These are phyloP conservation scores for Aspergillus hortae DNA, from an alignment of 2,329 filamentous ascomycete genomes.

Conservation along the genomic window DNA sequence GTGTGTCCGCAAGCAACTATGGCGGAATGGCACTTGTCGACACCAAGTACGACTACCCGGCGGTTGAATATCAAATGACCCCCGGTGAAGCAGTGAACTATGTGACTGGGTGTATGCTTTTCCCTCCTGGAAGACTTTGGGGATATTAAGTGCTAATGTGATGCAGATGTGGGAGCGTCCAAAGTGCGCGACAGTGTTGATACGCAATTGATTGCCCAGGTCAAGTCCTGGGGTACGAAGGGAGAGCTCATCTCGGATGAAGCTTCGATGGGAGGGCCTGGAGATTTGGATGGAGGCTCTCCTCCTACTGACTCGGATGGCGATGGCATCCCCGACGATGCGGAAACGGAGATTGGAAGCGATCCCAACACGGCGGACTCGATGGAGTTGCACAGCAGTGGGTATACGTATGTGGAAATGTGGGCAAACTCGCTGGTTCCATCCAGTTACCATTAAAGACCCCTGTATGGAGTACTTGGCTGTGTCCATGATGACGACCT, in stretches of 20 bases:
- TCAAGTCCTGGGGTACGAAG: conserved; percentile 10
- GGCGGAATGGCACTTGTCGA: conserved; percentile 14
- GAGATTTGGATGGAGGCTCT: conserved; percentile 11
- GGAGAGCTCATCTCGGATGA: conserved; percentile 15
- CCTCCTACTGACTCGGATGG: conserved; percentile 12
- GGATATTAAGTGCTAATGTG: neutral
- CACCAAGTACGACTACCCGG: conserved; percentile 13
- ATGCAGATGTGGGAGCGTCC: conserved; percentile 13
- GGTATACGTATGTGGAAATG: conserved; percentile 14
- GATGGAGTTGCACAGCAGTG: conserved; percentile 12
- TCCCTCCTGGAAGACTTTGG: neutral
- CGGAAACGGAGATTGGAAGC: conserved; percentile 11
- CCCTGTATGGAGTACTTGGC: neutral
- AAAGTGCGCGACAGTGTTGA: conserved; percentile 14
- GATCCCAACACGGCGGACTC: conserved; percentile 14
- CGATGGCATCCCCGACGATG: conserved; percentile 16
- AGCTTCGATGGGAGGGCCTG: conserved; percentile 11
- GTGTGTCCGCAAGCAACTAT: conserved; percentile 8
- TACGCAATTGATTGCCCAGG: conserved; percentile 8
- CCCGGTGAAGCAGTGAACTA: conserved; percentile 11
- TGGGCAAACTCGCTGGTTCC: conserved; percentile 17
- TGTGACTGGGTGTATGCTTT: conserved; percentile 10
- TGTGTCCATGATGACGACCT: neutral
- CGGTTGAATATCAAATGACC: conserved; percentile 4
- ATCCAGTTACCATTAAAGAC: conserved; percentile 5